These are phyloP conservation scores for Penicillium sp. DNA, from an alignment of 2,329 filamentous ascomycete genomes.

Conservation along the genomic window DNA sequence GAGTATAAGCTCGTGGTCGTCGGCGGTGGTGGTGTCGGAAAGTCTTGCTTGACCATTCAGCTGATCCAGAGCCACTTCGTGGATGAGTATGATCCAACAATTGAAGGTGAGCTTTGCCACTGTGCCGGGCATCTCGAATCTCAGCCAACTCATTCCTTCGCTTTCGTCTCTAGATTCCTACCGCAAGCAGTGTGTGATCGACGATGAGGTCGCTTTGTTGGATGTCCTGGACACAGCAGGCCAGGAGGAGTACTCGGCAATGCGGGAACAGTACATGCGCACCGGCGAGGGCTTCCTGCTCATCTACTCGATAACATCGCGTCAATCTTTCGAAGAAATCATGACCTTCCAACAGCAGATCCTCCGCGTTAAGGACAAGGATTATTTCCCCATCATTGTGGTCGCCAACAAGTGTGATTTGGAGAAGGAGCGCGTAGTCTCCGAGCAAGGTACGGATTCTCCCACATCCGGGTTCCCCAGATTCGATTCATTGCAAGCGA, in stretches of 20 bases:
- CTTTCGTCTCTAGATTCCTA: constrained; percentile 73
- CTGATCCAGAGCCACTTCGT: constrained; percentile 95
- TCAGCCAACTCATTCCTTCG: neutral
- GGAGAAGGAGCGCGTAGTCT: constrained; percentile 86
- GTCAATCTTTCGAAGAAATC: constrained; percentile 98
- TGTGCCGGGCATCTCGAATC: neutral
- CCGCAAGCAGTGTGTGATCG: constrained; percentile 99
- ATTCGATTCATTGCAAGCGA: neutral
- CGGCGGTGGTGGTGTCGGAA: constrained; percentile 96
- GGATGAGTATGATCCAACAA: constrained; percentile 98
- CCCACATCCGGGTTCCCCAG: neutral
- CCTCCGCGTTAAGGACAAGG: constrained; percentile 97
- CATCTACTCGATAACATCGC: constrained; percentile 97
- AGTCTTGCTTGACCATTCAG: constrained; percentile 98
- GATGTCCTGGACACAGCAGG: constrained; percentile 98
- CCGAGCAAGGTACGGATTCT: constrained; percentile 74
- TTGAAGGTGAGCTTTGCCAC: constrained; percentile 70
- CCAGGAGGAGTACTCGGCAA: constrained; percentile 96
- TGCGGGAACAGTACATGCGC: constrained; percentile 97
- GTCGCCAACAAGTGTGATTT: constrained; percentile 99
- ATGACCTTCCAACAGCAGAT: constrained; percentile 99
- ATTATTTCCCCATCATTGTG: constrained; percentile 99
- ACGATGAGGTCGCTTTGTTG: constrained; percentile 95
- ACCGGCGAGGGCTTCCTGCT: constrained; percentile 97
- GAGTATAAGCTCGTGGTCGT: constrained; percentile 97